Conservation (phyloP, 2,329 filamentous ascomycete genomes). For the Trichoderma simmonsii region DNA sequence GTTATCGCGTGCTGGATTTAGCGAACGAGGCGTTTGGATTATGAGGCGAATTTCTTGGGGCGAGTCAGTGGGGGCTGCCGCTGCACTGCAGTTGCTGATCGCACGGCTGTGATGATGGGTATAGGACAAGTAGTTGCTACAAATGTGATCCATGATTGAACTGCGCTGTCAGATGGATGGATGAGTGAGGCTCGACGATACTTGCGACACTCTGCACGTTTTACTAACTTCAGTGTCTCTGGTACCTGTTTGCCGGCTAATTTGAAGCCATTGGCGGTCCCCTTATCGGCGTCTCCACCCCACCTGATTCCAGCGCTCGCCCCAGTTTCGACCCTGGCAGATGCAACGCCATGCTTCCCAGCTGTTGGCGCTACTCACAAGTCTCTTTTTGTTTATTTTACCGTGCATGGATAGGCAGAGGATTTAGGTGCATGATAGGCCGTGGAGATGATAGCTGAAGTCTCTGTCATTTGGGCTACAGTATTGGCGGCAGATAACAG, state of each 20-base stretch:
- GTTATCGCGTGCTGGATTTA: not conserved
- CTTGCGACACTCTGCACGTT: not conserved
- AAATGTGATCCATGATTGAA: not conserved
- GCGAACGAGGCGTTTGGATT: not conserved
- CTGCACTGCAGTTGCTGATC: not conserved
- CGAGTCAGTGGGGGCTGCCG: not conserved
- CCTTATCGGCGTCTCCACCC: constrained; percentile 14
- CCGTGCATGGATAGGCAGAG: not conserved
- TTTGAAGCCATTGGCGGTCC: not conserved
- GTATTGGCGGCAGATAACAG: not conserved
- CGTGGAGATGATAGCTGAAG: not conserved
- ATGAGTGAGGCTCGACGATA: not conserved
- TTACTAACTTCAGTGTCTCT: not conserved
- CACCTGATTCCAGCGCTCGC: constrained; percentile 11
- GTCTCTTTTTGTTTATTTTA: not conserved
- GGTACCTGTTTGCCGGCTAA: not conserved
- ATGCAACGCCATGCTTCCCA: not conserved
- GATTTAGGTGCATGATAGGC: not conserved
- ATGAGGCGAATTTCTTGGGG: not conserved
- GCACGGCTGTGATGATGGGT: not conserved
- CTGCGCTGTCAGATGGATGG: not conserved
- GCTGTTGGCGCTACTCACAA: not conserved
- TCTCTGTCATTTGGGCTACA: too few species aligned
- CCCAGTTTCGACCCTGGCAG: not conserved
- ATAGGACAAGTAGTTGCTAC: not conserved